Evolutionary conservation across 805 yeast genomes (phyloP).

Genomic region (Yamadazyma nakazawae): DNA sequence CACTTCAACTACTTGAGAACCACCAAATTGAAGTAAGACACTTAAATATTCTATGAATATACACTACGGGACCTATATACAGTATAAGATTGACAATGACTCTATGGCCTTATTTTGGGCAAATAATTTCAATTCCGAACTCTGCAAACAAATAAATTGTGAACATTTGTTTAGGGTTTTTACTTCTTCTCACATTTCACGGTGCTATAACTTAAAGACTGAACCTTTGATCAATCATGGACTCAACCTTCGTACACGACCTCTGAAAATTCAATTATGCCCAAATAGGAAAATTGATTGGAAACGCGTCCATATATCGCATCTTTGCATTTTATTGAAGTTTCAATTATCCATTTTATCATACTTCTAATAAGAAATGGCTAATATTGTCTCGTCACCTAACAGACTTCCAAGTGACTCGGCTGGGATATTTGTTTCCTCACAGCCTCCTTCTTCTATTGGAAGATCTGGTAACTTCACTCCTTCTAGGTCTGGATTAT

Average conservation of each 20-base stretch:
- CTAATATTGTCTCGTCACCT: constrained; percentile 44
- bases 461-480: constrained; percentile 32
- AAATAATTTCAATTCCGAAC: too few relatives aligned
- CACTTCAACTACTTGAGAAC: constrained; percentile 87
- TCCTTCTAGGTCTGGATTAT: constrained; percentile 25
- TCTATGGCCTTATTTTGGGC: too few relatives aligned
- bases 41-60: neutral
- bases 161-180: too few relatives aligned
- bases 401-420: constrained; percentile 38
- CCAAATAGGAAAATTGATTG: constrained; percentile 18
- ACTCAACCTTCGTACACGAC: neutral
- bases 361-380: constrained; percentile 20
- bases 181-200: too few relatives aligned
- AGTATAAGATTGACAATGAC: neutral
- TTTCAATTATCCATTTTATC: neutral
- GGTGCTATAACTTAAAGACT: too few relatives aligned
- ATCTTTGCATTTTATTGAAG: neutral
- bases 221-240: too few relatives aligned
- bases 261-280: constrained; percentile 13
- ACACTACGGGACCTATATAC: neutral
- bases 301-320: constrained; percentile 13
- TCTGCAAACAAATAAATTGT: too few relatives aligned
- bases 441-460: constrained; percentile 42
- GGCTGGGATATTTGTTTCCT: constrained; percentile 38
- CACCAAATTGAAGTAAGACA: constrained; percentile 38